phyloP scores from a whole-genome alignment of 495 filamentous ascomycete genomes.

The Tuber borchii region DNA sequence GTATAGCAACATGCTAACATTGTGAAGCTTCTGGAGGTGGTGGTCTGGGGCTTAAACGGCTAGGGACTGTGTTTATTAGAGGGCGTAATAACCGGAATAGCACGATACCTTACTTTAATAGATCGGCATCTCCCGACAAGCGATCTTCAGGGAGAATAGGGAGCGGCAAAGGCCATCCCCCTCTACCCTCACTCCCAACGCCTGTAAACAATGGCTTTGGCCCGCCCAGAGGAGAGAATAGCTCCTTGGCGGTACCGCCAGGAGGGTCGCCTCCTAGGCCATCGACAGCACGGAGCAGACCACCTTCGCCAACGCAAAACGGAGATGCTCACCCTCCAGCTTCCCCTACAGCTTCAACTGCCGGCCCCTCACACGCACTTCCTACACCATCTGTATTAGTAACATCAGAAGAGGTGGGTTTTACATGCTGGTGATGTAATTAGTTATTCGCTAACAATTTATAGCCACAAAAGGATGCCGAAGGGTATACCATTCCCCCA shows the following conservation, averaged over 20 bases:
- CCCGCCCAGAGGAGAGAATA: conserved; percentile 15
- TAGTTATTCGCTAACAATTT: conserved; percentile 5
- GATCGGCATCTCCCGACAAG: conserved; percentile 37
- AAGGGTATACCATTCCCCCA: conserved; percentile 46
- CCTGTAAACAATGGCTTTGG: conserved; percentile 23
- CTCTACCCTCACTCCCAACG: conserved; percentile 21
- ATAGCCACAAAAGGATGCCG: conserved; percentile 51
- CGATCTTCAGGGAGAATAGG: conserved; percentile 30
- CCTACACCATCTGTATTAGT: conserved; percentile 33
- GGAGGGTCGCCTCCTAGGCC: conserved; percentile 27
- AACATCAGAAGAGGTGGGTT: conserved; percentile 32
- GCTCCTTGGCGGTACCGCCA: conserved; percentile 11
- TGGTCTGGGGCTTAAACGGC: conserved; percentile 38
- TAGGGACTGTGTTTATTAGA: conserved; percentile 40
- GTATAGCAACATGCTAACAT: conserved; percentile 24
- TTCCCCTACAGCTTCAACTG: conserved; percentile 16
- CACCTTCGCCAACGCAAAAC: conserved; percentile 28
- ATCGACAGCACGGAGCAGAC: conserved; percentile 15
- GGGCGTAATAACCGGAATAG: conserved; percentile 42
- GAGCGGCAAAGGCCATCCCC: conserved; percentile 12
- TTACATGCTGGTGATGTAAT: not conserved
- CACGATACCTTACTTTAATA: conserved; percentile 34
- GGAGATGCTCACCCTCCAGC: conserved; percentile 29
- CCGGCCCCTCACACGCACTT: conserved; percentile 16
- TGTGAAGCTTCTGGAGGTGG: conserved; percentile 11